Conservation (phyloP, 805 yeast genomes). For the Kregervanrija pseudodelftensis region DNA sequence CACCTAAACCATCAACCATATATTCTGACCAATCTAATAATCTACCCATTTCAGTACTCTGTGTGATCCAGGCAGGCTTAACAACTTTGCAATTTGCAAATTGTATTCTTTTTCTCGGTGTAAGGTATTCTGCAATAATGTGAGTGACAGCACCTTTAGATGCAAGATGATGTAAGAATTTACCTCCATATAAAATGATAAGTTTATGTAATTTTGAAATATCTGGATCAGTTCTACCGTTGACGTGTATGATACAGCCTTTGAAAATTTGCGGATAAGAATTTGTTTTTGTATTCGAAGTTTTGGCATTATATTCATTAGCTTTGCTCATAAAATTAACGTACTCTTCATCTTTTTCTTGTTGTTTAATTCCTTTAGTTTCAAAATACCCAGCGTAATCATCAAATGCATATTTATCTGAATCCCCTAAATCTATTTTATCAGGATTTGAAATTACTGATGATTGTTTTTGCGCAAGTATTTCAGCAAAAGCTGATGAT, state of each 20-base stretch:
- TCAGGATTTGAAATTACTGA: slow-evolving; percentile 2
- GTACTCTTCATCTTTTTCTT: slow-evolving; percentile 43
- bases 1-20: slow-evolving; percentile 31
- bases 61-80: slow-evolving; percentile 73
- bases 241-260: slow-evolving; percentile 67
- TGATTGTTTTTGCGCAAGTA: slow-evolving; percentile 3
- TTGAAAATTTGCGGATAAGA: slow-evolving; percentile 41
- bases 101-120: slow-evolving; percentile 66
- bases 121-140: slow-evolving; percentile 69
- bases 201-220: slow-evolving; percentile 61
- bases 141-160: slow-evolving; percentile 78
- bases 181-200: slow-evolving; percentile 76
- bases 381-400: slow-evolving; percentile 61
- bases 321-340: slow-evolving; percentile 41
- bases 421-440: slow-evolving; percentile 6
- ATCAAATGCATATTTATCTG: slow-evolving; percentile 45
- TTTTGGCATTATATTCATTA: background rate
- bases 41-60: slow-evolving; percentile 43
- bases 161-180: slow-evolving; percentile 56
- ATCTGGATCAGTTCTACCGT: slow-evolving; percentile 85
- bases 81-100: slow-evolving; percentile 69
- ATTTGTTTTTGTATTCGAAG: too few relatives aligned
- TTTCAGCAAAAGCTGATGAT: too few relatives aligned
- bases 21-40: slow-evolving; percentile 69
- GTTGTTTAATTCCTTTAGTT: slow-evolving; percentile 57